These are phyloP conservation scores for Marchantia polymorpha DNA, from an alignment of 225 moss, liverwort and hornwort species.

Conservation along the genomic window DNA sequence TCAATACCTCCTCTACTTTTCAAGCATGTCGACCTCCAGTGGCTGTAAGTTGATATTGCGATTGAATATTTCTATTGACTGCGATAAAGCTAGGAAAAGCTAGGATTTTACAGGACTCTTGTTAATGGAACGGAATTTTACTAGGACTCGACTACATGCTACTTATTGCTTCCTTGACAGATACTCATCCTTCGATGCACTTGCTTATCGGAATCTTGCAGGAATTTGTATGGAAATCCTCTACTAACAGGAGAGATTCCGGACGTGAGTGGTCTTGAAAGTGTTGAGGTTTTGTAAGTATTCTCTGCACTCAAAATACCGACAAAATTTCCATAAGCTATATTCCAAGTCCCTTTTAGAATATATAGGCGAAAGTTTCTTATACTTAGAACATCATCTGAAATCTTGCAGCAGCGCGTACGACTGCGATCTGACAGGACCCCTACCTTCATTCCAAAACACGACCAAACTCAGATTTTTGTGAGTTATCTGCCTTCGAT, in stretches of 20 bases:
- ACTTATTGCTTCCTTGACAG: too few relatives aligned
- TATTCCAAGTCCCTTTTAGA: too few relatives aligned
- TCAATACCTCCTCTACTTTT: not conserved
- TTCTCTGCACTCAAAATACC: too few relatives aligned
- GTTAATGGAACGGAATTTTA: too few relatives aligned
- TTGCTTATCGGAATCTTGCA: not conserved
- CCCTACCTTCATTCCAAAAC: not conserved
- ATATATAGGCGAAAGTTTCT: not conserved
- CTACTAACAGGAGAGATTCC: constrained; percentile 7
- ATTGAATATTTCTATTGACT: too few relatives aligned
- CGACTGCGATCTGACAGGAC: constrained; percentile 3
- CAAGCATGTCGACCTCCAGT: not conserved
- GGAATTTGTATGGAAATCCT: not conserved
- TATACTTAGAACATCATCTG: not conserved
- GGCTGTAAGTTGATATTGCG: not conserved
- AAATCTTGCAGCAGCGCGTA: not conserved
- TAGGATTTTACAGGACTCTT: too few relatives aligned
- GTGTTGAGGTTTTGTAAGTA: not conserved
- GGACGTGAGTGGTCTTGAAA: not conserved
- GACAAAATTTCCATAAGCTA: too few relatives aligned
- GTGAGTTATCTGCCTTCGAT: not conserved
- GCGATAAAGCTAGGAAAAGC: too few relatives aligned
- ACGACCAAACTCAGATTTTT: not conserved
- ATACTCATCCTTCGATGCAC: too few relatives aligned
- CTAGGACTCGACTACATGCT: too few relatives aligned